Conservation (phyloP, 163 green algal species). For the Prototheca wickerhamii region DNA sequence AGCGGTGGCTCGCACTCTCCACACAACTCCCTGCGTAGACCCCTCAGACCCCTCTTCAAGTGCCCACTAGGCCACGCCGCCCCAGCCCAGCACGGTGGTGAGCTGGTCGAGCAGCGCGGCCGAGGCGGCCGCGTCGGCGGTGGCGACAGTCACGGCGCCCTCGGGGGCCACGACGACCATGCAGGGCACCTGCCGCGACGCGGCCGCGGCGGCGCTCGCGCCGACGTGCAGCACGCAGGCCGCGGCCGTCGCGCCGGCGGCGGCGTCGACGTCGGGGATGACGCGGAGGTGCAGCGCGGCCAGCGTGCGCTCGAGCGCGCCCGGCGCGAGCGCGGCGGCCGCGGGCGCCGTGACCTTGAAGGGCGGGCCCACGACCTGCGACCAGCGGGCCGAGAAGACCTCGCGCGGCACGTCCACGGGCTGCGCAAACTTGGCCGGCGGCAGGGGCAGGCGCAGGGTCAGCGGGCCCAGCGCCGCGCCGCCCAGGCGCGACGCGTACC, state of each 20-base stretch:
- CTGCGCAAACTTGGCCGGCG: slow-evolving; percentile 54
- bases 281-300: slow-evolving; percentile 23
- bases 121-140: slow-evolving; percentile 13
- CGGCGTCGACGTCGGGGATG: slow-evolving; percentile 24
- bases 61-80: too few relatives aligned
- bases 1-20: too few relatives aligned
- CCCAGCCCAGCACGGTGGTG: not conserved
- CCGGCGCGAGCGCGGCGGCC: slow-evolving; percentile 1
- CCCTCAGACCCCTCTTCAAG: too few relatives aligned
- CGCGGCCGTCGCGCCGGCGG: not conserved
- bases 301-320: slow-evolving; percentile 21
- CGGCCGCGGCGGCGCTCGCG: not conserved
- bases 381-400: slow-evolving; percentile 55
- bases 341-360: slow-evolving; percentile 29
- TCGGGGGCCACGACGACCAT: slow-evolving; percentile 18
- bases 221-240: slow-evolving; percentile 21
- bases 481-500: slow-evolving; percentile 28
- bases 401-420: slow-evolving; percentile 39
- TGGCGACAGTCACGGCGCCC: slow-evolving; percentile 17
- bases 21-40: too few relatives aligned
- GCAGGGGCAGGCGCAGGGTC: slow-evolving; percentile 49
- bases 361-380: slow-evolving; percentile 35
- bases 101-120: slow-evolving; percentile 11
- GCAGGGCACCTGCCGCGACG: slow-evolving; percentile 24
- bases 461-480: slow-evolving; percentile 9